phyloP scores from a whole-genome alignment of 257 asterid genomes.

The Ballota nigra region DNA sequence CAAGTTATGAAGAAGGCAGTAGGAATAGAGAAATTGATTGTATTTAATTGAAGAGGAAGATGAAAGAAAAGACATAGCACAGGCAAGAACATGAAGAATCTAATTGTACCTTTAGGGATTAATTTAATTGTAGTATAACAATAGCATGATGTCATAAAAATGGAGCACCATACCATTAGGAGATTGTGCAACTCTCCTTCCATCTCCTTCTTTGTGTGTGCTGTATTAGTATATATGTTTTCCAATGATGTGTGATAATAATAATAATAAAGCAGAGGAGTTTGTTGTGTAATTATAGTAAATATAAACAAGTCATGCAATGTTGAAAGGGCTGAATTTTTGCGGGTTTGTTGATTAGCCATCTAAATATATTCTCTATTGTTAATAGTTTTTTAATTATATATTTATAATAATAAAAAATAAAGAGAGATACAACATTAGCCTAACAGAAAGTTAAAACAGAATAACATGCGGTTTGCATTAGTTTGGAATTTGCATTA shows the following conservation, averaged over 20 bases:
- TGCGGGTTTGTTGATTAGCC: slow-evolving; percentile 8
- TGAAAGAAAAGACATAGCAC: slow-evolving; percentile 21
- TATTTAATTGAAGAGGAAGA: slow-evolving; percentile 35
- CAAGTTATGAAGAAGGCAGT: slow-evolving; percentile 43
- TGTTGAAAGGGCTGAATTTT: slow-evolving; percentile 7
- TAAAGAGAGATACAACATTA: too few relatives aligned
- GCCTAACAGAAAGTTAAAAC: neutral
- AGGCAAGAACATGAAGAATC: slow-evolving; percentile 40
- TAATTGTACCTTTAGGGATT: slow-evolving; percentile 33
- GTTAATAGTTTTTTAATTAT: neutral
- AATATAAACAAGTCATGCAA: slow-evolving; percentile 26
- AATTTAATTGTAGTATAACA: slow-evolving; percentile 37
- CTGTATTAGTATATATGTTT: neutral
- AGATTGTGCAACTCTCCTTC: slow-evolving; percentile 37
- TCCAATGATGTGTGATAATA: neutral
- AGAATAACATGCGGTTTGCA: slow-evolving; percentile 3
- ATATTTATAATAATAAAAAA: too few relatives aligned
- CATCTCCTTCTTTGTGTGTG: neutral
- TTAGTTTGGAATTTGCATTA: neutral
- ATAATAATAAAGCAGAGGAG: neutral
- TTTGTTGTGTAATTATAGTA: neutral
- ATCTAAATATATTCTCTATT: neutral
- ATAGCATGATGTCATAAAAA: slow-evolving; percentile 30
- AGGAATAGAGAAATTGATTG: slow-evolving; percentile 25
- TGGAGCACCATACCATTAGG: slow-evolving; percentile 30